Percentiles rank a stretch among this genome's conserved stretches.
phyloP scores from a whole-genome alignment of 176 grass and related monocot genomes.

The Aegilops speltoides region DNA sequence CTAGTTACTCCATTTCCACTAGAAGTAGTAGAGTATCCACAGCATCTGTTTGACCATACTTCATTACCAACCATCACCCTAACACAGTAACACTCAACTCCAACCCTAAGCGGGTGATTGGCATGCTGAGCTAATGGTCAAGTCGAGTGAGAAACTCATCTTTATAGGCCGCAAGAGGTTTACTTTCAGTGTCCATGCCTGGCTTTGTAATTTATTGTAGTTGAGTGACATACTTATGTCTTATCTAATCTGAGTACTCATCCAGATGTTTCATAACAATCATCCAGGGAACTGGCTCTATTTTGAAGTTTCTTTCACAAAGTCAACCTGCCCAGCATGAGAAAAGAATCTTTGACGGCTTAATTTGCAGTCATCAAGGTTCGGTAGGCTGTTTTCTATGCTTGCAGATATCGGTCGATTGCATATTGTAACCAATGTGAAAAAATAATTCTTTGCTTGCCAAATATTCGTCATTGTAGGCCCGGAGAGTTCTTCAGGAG shows the following conservation, averaged over 20 bases:
- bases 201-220: not conserved
- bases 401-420: not conserved
- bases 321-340: constrained; percentile 27
- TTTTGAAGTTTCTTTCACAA: constrained; percentile 73
- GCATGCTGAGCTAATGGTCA: not conserved
- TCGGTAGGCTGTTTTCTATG: not conserved
- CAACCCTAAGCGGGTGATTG: not conserved
- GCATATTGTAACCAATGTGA: not conserved
- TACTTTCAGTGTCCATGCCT: not conserved
- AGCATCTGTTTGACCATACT: not conserved
- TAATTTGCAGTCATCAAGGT: constrained; percentile 47
- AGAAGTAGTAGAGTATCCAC: not conserved
- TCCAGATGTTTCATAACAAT: not conserved
- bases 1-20: not conserved
- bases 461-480: constrained; percentile 24
- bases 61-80: not conserved
- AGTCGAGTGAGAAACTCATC: not conserved
- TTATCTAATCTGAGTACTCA: not conserved
- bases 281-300: constrained; percentile 59
- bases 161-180: not conserved
- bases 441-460: not conserved
- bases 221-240: not conserved
- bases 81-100: not conserved
- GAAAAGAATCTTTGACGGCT: constrained; percentile 34
- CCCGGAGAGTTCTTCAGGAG: constrained; percentile 26